Conservation (phyloP, 2,329 filamentous ascomycete genomes). For the Cladophialophora carrionii region DNA sequence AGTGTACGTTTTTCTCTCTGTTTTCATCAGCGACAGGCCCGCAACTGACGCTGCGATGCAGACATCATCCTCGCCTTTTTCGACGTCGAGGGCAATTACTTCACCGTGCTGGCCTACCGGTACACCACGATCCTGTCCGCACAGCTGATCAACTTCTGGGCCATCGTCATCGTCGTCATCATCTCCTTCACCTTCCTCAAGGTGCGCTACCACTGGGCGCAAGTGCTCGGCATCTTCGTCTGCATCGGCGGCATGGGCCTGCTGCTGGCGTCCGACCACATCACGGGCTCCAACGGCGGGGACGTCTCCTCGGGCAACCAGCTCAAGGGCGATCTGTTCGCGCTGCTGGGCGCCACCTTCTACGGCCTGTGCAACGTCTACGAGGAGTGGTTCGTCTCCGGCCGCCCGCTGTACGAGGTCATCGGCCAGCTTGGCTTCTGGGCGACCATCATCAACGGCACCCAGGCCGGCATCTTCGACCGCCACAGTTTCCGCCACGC, state of each 20-base stretch:
- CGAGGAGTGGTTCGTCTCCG: slow-evolving; percentile 91
- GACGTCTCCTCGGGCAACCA: slow-evolving; percentile 61
- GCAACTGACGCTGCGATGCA: slow-evolving; percentile 32
- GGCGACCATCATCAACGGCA: slow-evolving; percentile 87
- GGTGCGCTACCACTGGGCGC: slow-evolving; percentile 86
- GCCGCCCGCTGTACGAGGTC: slow-evolving; percentile 87
- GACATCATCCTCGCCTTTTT: slow-evolving; percentile 87
- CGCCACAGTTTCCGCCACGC: slow-evolving; percentile 68
- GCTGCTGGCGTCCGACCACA: slow-evolving; percentile 82
- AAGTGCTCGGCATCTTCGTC: slow-evolving; percentile 83
- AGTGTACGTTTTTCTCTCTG: slow-evolving; percentile 55
- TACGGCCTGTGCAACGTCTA: slow-evolving; percentile 91
- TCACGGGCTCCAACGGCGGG: slow-evolving; percentile 73
- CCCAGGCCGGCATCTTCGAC: slow-evolving; percentile 90
- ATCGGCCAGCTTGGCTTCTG: slow-evolving; percentile 88
- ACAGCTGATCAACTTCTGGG: slow-evolving; percentile 98
- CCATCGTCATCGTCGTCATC: slow-evolving; percentile 87
- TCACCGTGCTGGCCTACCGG: slow-evolving; percentile 90
- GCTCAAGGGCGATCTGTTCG: slow-evolving; percentile 91
- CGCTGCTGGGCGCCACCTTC: slow-evolving; percentile 81
- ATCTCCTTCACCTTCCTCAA: slow-evolving; percentile 79
- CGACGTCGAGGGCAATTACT: slow-evolving; percentile 97
- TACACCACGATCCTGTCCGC: slow-evolving; percentile 91
- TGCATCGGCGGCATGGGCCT: slow-evolving; percentile 91
- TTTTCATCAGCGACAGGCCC: neutral